Evolutionary conservation across 192 early-diverging fungal species (phyloP).

Genomic region (Backusella tarrabulga): DNA sequence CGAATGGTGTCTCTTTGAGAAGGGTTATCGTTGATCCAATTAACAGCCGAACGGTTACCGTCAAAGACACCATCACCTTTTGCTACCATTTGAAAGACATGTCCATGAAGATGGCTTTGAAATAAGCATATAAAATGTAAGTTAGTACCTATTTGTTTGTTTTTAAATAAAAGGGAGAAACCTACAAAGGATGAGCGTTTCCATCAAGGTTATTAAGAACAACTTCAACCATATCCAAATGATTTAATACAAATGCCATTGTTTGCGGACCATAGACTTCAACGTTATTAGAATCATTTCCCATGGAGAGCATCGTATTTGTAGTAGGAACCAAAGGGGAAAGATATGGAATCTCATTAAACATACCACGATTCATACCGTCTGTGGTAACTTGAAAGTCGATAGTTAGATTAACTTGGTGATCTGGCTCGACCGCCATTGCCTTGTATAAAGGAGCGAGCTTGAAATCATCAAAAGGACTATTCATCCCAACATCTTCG

Average conservation of each 20-base stretch:
- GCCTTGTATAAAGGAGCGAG: slow-evolving; percentile 50
- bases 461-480: slow-evolving; percentile 52
- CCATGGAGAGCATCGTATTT: slow-evolving; percentile 64
- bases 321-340: slow-evolving; percentile 64
- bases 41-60: slow-evolving; percentile 28
- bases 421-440: slow-evolving; percentile 46
- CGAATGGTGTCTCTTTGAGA: slow-evolving; percentile 75
- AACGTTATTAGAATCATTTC: slow-evolving; percentile 45
- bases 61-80: slow-evolving; percentile 59
- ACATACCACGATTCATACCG: slow-evolving; percentile 77
- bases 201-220: slow-evolving; percentile 73
- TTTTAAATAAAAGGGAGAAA: background rate
- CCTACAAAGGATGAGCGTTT: slow-evolving; percentile 55
- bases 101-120: slow-evolving; percentile 79
- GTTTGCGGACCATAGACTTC: slow-evolving; percentile 66
- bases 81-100: slow-evolving; percentile 76
- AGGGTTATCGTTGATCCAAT: slow-evolving; percentile 53
- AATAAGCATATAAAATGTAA: background rate
- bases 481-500: slow-evolving; percentile 33
- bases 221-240: slow-evolving; percentile 66
- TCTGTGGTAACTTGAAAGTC: slow-evolving; percentile 66
- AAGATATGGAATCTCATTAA: slow-evolving; percentile 74
- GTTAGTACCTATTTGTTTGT: background rate
- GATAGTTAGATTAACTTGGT: slow-evolving; percentile 52
- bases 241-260: slow-evolving; percentile 55